Evolutionary conservation across 306 rosid genomes (phyloP).

Genomic region (Notholithocarpus densiflorus): DNA sequence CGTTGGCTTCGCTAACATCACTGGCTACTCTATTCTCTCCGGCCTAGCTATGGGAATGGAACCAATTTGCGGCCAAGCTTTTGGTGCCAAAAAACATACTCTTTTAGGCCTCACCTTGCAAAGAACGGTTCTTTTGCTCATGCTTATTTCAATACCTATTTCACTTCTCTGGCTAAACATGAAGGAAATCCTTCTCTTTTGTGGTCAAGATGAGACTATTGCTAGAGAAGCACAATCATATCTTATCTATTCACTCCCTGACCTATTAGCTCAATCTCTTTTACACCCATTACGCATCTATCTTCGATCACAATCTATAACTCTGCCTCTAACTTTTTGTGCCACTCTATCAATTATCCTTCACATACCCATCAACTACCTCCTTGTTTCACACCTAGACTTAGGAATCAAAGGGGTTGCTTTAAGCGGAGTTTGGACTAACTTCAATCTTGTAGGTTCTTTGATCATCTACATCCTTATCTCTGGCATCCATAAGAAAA

Average conservation of each 20-base stretch:
- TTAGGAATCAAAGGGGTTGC: slow-evolving; percentile 82
- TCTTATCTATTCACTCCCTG: slow-evolving; percentile 81
- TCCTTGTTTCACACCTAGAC: slow-evolving; percentile 51
- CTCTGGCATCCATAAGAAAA: slow-evolving; percentile 48
- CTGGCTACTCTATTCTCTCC: slow-evolving; percentile 86
- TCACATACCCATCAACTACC: slow-evolving; percentile 71
- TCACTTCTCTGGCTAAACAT: slow-evolving; percentile 74
- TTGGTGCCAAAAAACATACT: slow-evolving; percentile 61
- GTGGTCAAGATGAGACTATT: slow-evolving; percentile 67
- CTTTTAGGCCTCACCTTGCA: slow-evolving; percentile 78
- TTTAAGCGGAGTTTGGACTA: slow-evolving; percentile 70
- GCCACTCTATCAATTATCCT: slow-evolving; percentile 62
- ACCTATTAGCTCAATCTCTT: slow-evolving; percentile 77
- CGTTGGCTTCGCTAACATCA: slow-evolving; percentile 81
- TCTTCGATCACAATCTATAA: slow-evolving; percentile 76
- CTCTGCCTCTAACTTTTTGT: slow-evolving; percentile 76
- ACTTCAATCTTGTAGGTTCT: slow-evolving; percentile 62
- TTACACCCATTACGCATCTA: slow-evolving; percentile 85
- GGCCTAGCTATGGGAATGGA: slow-evolving; percentile 96
- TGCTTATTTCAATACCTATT: slow-evolving; percentile 62
- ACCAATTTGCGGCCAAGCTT: slow-evolving; percentile 87
- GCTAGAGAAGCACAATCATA: slow-evolving; percentile 68
- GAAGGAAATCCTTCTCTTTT: slow-evolving; percentile 56
- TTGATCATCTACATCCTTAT: slow-evolving; percentile 49
- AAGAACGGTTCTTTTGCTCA: slow-evolving; percentile 59